Evolutionary conservation across 129 eudicot genomes (phyloP).

Genomic region (Glebionis coronaria): DNA sequence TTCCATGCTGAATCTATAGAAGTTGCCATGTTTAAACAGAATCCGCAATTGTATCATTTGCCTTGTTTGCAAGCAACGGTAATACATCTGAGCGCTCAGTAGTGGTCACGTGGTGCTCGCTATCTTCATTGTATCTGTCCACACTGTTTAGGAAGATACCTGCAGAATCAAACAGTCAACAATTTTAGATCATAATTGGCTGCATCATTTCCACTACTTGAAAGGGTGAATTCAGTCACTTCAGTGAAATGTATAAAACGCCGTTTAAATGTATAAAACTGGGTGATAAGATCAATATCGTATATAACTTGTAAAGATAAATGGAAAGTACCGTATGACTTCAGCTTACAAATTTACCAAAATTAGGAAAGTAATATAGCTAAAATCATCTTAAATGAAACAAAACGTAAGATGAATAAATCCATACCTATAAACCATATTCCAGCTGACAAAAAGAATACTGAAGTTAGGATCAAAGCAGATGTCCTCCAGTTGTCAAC

Average conservation of each 20-base stretch:
- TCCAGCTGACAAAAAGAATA: conserved; percentile 62
- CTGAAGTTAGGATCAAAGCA: conserved; percentile 52
- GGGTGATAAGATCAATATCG: neutral
- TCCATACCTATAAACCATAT: conserved; percentile 69
- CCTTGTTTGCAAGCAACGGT: conserved; percentile 67
- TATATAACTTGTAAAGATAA: conserved; percentile 8
- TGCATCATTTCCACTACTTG: conserved; percentile 1
- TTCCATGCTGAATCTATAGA: conserved; percentile 9
- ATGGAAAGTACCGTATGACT: neutral
- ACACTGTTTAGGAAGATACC: conserved; percentile 72
- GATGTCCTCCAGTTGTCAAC: conserved; percentile 72
- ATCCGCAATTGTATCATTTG: conserved; percentile 1
- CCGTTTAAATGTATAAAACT: neutral
- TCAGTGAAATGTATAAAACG: neutral
- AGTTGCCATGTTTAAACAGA: neutral
- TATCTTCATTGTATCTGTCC: conserved; percentile 63
- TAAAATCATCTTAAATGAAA: neutral
- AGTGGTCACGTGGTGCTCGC: conserved; percentile 31
- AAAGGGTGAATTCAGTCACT: conserved; percentile 1
- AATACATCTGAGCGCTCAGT: conserved; percentile 33
- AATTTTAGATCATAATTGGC: neutral
- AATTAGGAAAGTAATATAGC: neutral
- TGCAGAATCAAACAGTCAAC: conserved; percentile 26
- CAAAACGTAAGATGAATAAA: neutral
- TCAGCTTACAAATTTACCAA: neutral